Evolutionary conservation across 495 filamentous ascomycete genomes (phyloP), one percentile per base, ranked within the genome.

Genomic region (Rostrohypoxylon terebratum): DNA sequence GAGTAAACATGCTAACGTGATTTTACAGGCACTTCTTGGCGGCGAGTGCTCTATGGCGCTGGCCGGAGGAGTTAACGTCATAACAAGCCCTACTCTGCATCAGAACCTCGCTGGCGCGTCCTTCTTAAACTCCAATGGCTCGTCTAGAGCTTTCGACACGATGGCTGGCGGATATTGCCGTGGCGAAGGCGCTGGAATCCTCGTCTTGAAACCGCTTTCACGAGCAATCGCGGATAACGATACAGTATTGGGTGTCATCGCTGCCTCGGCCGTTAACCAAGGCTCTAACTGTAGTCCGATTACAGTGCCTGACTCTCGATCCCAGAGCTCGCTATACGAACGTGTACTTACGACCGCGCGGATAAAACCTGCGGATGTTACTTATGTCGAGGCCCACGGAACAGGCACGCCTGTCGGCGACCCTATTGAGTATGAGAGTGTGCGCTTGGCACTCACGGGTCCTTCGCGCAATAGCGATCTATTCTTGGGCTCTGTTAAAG

Each of bases 331-430:
- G 0, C 61, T 83, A 13, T 55, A 55, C 20, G 31, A 55, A 34
- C 51, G 51, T 34, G 51, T 34, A 6, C 51, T 55, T 55, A 33
- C 51, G 0, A 33, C 28, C 3, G 36, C 9, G 18, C 6, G 31
- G 45, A 31, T 23, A 47, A 34, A 20, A 0, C 83, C 53, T 33
- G 20, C 82, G 54, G n/a, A 81, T 68, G 66, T 72, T 1, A 45
- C 83, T 68, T 93, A 92, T 69, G 85, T 92, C 33, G 91, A 94
- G 70, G 88, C 91, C 79, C 91, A 94, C 72, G 91, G 91, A 7
- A 93, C 91, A 1, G 91, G 47, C 7, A 93, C 91, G 0, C 89
- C 90, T 59, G 89, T 87, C 7, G 91, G 91, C 1, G 91, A 94
- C 75, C 53, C 69, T 34, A 73, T 42, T 0, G 76, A 77, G n/a